These are phyloP conservation scores for Daldinia vernicosa DNA, from an alignment of 495 filamentous ascomycete genomes.

Conservation along the genomic window DNA sequence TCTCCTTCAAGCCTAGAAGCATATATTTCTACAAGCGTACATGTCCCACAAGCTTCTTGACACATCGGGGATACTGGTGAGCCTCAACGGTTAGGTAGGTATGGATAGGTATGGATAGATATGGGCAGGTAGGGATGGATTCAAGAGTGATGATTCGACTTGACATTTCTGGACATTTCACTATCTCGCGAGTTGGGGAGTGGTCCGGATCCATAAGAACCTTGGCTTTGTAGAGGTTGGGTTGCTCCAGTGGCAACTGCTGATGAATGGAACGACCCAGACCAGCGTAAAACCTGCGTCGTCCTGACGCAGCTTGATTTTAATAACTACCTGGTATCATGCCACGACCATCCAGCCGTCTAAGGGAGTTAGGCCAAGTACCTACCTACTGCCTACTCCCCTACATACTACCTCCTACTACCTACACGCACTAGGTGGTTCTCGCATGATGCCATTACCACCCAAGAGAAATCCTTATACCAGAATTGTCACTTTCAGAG, in stretches of 20 bases:
- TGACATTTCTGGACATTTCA: neutral
- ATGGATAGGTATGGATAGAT: neutral
- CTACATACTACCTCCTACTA: no score
- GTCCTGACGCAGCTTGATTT: constrained; percentile 31
- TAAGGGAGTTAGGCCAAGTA: constrained; percentile 1
- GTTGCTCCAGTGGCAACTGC: constrained; percentile 21
- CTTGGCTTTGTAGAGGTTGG: constrained; percentile 16
- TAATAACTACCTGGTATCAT: constrained; percentile 16
- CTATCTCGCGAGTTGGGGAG: constrained; percentile 2
- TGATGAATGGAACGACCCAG: constrained; percentile 28
- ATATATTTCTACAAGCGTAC: neutral
- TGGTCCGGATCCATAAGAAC: neutral
- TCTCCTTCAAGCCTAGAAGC: neutral
- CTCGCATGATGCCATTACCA: constrained; percentile 28
- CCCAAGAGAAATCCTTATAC: constrained; percentile 24
- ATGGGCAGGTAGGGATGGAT: neutral
- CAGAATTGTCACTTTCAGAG: constrained; percentile 2
- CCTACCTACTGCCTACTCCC: neutral
- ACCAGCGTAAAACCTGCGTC: constrained; percentile 38
- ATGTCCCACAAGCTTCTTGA: neutral
- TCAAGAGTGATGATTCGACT: neutral
- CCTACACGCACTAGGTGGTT: constrained; percentile 6
- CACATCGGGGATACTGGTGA: neutral
- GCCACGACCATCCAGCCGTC: constrained; percentile 4
- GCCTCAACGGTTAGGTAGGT: neutral